phyloP scores from a whole-genome alignment of 768 basidiomycete genomes.

The Termitomyces eurrhizus region DNA sequence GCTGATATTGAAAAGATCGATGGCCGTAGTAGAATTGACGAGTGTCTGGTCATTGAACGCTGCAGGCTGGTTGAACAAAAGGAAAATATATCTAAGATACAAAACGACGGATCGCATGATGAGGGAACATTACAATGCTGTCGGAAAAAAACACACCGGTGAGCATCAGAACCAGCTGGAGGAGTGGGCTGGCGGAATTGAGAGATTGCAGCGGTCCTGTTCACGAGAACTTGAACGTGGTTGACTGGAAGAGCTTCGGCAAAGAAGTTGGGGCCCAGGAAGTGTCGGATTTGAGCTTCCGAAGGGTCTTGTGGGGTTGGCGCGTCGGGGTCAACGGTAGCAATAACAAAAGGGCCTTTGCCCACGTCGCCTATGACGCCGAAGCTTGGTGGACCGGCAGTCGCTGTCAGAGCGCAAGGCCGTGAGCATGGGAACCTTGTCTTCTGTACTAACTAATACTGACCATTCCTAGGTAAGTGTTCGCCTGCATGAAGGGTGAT shows the following conservation, averaged over 20 bases:
- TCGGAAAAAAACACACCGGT: slow-evolving; percentile 27
- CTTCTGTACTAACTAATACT: no score
- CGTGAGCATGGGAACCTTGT: no score
- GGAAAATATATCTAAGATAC: slow-evolving; percentile 5
- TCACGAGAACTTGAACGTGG: slow-evolving; percentile 19
- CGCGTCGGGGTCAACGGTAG: slow-evolving; percentile 45
- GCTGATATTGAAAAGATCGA: slow-evolving; percentile 33
- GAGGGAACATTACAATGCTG: not conserved
- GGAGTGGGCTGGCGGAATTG: slow-evolving; percentile 38
- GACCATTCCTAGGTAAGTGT: no score
- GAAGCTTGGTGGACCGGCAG: slow-evolving; percentile 34
- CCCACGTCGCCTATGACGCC: slow-evolving; percentile 20
- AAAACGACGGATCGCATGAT: slow-evolving; percentile 23
- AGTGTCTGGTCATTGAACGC: slow-evolving; percentile 37
- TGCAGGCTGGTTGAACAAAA: slow-evolving; percentile 41
- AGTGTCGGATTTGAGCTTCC: slow-evolving; percentile 42
- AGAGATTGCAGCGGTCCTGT: slow-evolving; percentile 37
- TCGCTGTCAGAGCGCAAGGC: slow-evolving; percentile 22
- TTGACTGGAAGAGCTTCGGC: not conserved
- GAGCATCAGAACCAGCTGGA: slow-evolving; percentile 39
- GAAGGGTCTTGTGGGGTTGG: slow-evolving; percentile 46
- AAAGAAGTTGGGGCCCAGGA: slow-evolving; percentile 40
- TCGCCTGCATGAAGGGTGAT: no score
- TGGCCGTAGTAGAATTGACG: slow-evolving; percentile 31
- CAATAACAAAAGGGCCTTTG: slow-evolving; percentile 43